Conservation (phyloP, 2,329 filamentous ascomycete genomes). For the Endocalyx cinctus region DNA sequence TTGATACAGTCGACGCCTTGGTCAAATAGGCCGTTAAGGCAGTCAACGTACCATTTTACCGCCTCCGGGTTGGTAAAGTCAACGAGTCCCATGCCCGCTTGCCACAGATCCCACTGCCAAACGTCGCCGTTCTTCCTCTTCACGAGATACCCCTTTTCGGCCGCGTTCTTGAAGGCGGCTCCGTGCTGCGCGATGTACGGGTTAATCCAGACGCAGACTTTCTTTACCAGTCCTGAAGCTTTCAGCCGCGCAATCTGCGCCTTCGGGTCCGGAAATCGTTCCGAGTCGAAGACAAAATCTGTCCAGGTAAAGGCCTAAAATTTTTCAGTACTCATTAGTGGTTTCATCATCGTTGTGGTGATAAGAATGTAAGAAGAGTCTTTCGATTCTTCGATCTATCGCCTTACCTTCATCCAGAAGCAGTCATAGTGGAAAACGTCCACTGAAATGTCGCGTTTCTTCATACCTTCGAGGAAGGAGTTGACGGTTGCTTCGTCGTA, state of each 20-base stretch:
- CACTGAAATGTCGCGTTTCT: slow-evolving; percentile 57
- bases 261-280: slow-evolving; percentile 64
- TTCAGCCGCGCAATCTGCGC: slow-evolving; percentile 62
- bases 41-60: slow-evolving; percentile 57
- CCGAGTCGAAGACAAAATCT: slow-evolving; percentile 66
- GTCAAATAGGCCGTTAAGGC: slow-evolving; percentile 61
- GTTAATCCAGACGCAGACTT: slow-evolving; percentile 74
- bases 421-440: slow-evolving; percentile 74
- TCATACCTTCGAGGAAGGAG: slow-evolving; percentile 66
- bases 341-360: no score
- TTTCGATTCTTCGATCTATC: no score
- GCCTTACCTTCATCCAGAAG: slow-evolving; percentile 62
- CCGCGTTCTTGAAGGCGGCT: slow-evolving; percentile 59
- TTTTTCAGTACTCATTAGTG: no score
- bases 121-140: slow-evolving; percentile 65
- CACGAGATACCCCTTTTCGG: slow-evolving; percentile 63
- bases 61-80: slow-evolving; percentile 72
- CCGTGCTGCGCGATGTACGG: slow-evolving; percentile 69
- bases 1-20: slow-evolving; percentile 69
- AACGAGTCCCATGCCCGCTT: slow-evolving; percentile 69
- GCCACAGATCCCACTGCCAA: slow-evolving; percentile 76
- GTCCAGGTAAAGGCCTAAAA: slow-evolving; percentile 63
- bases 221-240: slow-evolving; percentile 53
- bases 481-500: slow-evolving; percentile 68
- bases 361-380: no score